Evolutionary conservation across 179 eudicot genomes (phyloP), one percentile per base, ranked within the genome.

Genomic region (Amaranthus tricolor): DNA sequence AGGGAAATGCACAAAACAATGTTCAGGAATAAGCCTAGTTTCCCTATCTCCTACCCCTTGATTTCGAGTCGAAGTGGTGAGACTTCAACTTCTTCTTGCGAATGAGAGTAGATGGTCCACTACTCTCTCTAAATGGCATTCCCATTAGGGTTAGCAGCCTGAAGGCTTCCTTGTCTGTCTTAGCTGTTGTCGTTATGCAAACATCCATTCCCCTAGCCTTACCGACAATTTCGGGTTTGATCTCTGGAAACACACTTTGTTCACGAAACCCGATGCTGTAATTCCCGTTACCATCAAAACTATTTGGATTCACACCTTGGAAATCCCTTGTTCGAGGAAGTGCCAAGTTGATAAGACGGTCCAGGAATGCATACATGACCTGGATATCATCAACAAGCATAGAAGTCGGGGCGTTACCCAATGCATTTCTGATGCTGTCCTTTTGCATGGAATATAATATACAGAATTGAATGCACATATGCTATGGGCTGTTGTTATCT

Each of bases 251-350:
- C 72, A 93, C 96, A 74, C 90, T 81, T 76, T 95, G 99, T 61
- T 95, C 99, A n/a, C 74, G 75, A 58, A 95, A 81, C 11, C 99
- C 99, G 6, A 95, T 20, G 86, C 95, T 93, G 80, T 88, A 93
- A 79, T 93, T 93, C 7, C 99, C 99, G 24, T 93, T 88, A 76
- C 99, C 99, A 70, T 95, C 99, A 60, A 95, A 95, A 81, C 97
- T 90, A 73, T 92, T 94, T 4, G 96, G 86, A 84, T 87, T 94
- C 17, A 89, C 95, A 44, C 99, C 99, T 80, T 90, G 99, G 83
- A 95, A 95, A 70, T 95, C 99, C 75, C 97, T 86, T 59, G 87
- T 84, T 63, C 99, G 89, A 71, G 99, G 99, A 77, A 95, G 92
- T 55, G 97, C 99, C 83, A 93, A 66, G 81, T 95, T 95, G 69